These are phyloP conservation scores for Boletus coccyginus DNA, from an alignment of 768 basidiomycete species.

Conservation along the genomic window DNA sequence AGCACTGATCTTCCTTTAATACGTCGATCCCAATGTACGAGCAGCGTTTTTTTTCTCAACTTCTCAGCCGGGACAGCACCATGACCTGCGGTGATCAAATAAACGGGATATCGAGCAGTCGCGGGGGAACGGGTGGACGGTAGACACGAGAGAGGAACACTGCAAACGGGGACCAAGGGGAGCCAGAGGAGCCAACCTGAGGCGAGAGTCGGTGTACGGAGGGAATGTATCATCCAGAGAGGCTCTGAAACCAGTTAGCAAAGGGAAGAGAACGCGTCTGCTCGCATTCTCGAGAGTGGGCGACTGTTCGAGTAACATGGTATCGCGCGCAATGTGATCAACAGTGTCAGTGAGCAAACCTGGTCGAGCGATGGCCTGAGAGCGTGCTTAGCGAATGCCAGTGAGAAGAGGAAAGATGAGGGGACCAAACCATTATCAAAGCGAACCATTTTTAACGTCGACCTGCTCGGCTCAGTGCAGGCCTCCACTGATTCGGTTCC, in stretches of 20 bases:
- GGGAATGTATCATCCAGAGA: constrained; percentile 16
- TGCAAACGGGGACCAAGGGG: constrained; percentile 6
- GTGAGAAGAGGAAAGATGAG: neutral
- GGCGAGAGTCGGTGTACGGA: constrained; percentile 9
- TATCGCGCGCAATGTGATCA: neutral
- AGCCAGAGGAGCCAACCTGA: constrained; percentile 12
- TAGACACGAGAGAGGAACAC: neutral
- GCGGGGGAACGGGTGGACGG: neutral
- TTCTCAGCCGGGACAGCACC: constrained; percentile 91
- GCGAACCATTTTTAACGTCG: no score
- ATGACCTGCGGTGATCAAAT: constrained; percentile 57
- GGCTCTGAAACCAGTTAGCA: neutral
- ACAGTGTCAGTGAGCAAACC: neutral
- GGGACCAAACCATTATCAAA: neutral
- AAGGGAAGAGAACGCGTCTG: neutral
- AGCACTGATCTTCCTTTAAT: constrained; percentile 71
- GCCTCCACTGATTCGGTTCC: neutral
- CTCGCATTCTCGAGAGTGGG: neutral
- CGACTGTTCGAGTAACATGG: constrained; percentile 7
- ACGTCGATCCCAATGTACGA: constrained; percentile 80
- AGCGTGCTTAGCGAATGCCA: neutral
- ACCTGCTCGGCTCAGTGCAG: no score
- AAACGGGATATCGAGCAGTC: constrained; percentile 47
- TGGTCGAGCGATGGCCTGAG: neutral
- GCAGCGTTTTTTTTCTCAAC: constrained; percentile 53